Percentiles rank a stretch among this genome's conserved stretches.
phyloP scores from a whole-genome alignment of 1,284 basidiomycete species.

The Mrakiaceae sp. region DNA sequence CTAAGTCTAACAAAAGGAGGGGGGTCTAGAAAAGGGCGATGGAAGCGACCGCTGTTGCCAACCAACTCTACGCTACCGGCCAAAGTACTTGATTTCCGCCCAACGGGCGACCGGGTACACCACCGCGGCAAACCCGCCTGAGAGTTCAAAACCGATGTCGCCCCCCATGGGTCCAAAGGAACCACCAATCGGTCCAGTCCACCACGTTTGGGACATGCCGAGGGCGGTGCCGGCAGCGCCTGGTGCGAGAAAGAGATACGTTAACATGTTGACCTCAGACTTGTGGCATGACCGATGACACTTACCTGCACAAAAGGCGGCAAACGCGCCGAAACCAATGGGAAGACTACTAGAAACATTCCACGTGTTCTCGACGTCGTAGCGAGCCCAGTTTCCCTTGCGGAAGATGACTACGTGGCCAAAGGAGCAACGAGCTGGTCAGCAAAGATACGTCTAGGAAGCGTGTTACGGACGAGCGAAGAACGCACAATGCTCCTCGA shows the following conservation, averaged over 20 bases:
- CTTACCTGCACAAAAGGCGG: constrained; percentile 21
- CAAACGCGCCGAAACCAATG: constrained; percentile 23
- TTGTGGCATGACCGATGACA: constrained; percentile 19
- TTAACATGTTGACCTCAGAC: constrained; percentile 3
- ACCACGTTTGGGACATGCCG: constrained; percentile 32
- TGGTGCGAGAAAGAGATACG: background rate
- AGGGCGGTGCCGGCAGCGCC: constrained; percentile 21
- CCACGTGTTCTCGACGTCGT: constrained; percentile 28
- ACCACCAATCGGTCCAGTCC: constrained; percentile 24
- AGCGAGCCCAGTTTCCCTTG: constrained; percentile 26
- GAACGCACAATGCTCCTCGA: constrained; percentile 25
- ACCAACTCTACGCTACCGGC: constrained; percentile 16
- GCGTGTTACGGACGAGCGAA: too few species aligned
- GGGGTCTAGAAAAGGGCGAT: background rate
- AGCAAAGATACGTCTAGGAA: too few species aligned
- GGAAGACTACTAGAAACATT: constrained; percentile 24
- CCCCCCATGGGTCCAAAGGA: constrained; percentile 22
- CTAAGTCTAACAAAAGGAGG: background rate
- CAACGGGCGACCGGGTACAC: constrained; percentile 28
- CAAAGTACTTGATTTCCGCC: constrained; percentile 25
- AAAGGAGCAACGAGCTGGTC: too few species aligned
- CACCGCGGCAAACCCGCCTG: constrained; percentile 26
- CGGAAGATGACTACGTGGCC: constrained; percentile 28
- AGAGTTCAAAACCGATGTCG: constrained; percentile 30
- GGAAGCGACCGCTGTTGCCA: too few species aligned